Evolutionary conservation across 331 rosid species (phyloP).

Genomic region (Acacia pycnantha): DNA sequence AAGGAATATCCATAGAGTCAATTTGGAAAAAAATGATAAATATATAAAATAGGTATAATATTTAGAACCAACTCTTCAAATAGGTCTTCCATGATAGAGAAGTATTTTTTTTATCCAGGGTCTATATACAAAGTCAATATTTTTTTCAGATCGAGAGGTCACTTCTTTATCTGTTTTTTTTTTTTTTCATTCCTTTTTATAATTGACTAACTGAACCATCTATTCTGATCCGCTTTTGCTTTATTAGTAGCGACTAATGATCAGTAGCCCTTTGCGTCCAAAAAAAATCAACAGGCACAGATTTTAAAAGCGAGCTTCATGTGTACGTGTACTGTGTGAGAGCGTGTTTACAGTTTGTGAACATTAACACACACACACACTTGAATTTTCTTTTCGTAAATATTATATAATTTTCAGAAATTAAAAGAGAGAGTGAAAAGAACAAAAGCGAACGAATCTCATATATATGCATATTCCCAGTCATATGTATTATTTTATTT

Average conservation of each 20-base stretch:
- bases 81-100: too few relatives aligned
- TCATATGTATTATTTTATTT: neutral
- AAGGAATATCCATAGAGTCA: too few relatives aligned
- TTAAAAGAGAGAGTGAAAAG: neutral
- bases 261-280: neutral
- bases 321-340: neutral
- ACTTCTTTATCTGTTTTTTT: neutral
- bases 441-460: neutral
- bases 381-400: neutral
- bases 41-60: rapidly evolving
- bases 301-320: neutral
- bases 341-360: neutral
- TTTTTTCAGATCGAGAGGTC: neutral
- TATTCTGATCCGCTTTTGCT: neutral
- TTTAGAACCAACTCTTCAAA: too few relatives aligned
- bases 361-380: neutral
- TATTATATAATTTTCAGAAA: neutral
- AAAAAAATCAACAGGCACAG: neutral
- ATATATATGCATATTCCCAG: neutral
- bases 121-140: neutral
- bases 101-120: neutral
- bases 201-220: neutral
- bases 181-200: neutral
- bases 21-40: too few relatives aligned
- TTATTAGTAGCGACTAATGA: neutral